Evolutionary conservation across 129 eudicot genomes (phyloP), one percentile per base, ranked within the genome.

Genomic region (Heracleum sosnowskyi): DNA sequence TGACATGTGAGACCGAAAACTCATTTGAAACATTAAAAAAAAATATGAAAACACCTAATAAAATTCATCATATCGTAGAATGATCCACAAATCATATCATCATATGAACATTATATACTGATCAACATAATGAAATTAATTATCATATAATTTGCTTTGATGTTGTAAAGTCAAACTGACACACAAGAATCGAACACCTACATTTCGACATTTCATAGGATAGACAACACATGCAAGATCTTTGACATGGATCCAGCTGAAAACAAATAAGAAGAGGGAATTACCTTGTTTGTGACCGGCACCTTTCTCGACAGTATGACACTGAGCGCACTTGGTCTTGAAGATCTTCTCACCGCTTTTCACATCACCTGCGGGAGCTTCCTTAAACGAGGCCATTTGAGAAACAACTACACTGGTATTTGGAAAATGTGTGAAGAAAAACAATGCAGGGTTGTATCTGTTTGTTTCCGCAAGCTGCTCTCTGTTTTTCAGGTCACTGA

Each of bases 261-360:
- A 12, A 63, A 63, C 33, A 63, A 29, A 12, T 4, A 20, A 36
- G 28, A 20, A 1, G 44, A 26, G 18, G 20, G 20, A 41, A 20
- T 7, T 1, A 55, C 90, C 90, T 82, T 84, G 90, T 62, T 87
- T 87, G 86, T 87, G 90, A 57, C 90, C 90, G 28, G 90, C 90
- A 82, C 90, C 88, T 77, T 87, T 83, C 0, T 84, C 88, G 63
- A 79, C 88, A 78, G 90, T 87, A 79, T 87, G 90, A 55, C 90
- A 87, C 77, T 87, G 90, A 40, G 90, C 90, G 55, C 90, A 87
- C 55, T 87, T 87, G 11, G 84, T 82, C 80, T 74, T 87, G 90
- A 87, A 87, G 81, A 87, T 87, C 81, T 84, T 87, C 80, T 84
- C 88, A 3, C 90, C 90, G 62, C 76, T 49, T 44, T 82, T 82